Conservation (phyloP, 805 yeast genomes). For the Spathaspora sp. region DNA sequence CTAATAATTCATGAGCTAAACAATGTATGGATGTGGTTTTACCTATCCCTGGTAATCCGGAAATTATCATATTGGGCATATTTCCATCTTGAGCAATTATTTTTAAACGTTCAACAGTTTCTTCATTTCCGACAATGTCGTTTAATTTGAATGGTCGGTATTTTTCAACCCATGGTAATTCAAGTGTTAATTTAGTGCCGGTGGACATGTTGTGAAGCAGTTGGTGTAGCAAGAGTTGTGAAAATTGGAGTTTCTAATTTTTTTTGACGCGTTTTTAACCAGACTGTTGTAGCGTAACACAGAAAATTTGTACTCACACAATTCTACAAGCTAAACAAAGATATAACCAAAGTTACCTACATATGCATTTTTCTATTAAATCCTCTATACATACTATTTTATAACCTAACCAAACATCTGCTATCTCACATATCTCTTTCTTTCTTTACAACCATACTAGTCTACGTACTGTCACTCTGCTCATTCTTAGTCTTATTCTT, state of each 20-base stretch:
- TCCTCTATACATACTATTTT: too few relatives aligned
- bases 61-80: constrained; percentile 93
- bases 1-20: constrained; percentile 79
- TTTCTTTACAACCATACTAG: neutral
- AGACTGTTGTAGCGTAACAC: neutral
- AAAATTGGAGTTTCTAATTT: neutral
- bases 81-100: constrained; percentile 90
- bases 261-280: neutral
- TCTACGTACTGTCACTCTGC: neutral
- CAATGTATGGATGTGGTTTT: constrained; percentile 93
- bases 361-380: too few relatives aligned
- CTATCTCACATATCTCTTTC: neutral
- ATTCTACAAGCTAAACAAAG: too few relatives aligned
- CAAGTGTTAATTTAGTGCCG: constrained; percentile 14
- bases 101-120: constrained; percentile 78
- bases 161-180: constrained; percentile 76
- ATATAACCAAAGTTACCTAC: too few relatives aligned
- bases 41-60: constrained; percentile 97
- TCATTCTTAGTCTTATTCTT: neutral
- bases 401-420: too few relatives aligned
- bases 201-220: neutral
- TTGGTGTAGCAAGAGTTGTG: neutral
- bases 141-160: constrained; percentile 77
- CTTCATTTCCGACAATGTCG: constrained; percentile 92
- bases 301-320: neutral